Evolutionary conservation across 345 rosid species (phyloP).

Genomic region (Laguncularia racemosa): DNA sequence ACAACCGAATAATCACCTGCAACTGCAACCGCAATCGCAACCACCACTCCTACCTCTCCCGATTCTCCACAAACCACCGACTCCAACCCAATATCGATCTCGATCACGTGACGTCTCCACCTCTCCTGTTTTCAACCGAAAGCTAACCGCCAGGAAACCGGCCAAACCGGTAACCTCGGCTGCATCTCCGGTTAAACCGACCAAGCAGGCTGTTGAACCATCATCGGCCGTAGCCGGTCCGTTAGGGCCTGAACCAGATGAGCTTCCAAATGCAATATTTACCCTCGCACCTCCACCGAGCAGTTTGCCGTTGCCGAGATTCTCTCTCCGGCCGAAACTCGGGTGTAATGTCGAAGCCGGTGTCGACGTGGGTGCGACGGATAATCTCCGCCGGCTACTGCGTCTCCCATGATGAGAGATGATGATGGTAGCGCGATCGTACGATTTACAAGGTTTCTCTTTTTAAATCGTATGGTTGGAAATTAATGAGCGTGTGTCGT

Average conservation of each 20-base stretch:
- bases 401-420: slow-evolving; percentile 36
- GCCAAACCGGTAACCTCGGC: slow-evolving; percentile 1
- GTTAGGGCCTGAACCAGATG: slow-evolving; percentile 9
- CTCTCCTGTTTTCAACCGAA: neutral
- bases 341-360: slow-evolving; percentile 47
- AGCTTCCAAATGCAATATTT: slow-evolving; percentile 17
- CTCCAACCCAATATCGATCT: neutral
- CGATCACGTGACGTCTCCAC: neutral
- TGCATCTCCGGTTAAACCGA: neutral
- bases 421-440: too few relatives aligned
- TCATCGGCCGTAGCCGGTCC: neutral
- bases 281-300: slow-evolving; percentile 59
- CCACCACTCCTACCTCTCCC: slow-evolving; percentile 22
- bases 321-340: slow-evolving; percentile 46
- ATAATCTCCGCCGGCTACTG: slow-evolving; percentile 53
- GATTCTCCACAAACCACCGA: neutral
- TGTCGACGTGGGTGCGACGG: slow-evolving; percentile 48
- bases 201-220: neutral
- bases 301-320: slow-evolving; percentile 71
- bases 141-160: neutral
- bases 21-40: neutral
- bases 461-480: too few relatives aligned
- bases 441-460: too few relatives aligned
- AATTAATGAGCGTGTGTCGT: too few relatives aligned
- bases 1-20: neutral